Base-by-base conservation (phyloP, 768 basidiomycete genomes). In the Coprinopsis sp. region DNA sequence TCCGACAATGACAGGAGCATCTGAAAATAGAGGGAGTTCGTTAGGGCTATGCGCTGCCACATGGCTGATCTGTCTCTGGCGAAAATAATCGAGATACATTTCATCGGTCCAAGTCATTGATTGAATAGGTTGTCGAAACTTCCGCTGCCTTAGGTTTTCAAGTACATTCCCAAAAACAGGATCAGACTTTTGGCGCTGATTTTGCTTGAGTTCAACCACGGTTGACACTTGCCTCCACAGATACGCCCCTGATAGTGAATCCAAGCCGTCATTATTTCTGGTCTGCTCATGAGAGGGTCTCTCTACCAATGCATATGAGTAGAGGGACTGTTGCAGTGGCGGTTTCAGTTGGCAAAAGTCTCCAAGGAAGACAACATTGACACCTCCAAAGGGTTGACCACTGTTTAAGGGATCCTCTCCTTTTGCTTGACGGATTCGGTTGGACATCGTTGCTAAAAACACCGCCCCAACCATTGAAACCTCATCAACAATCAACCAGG, bases 361-460 rank as follows among this genome's bases (percentile, higher is more conserved):
- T 6, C 64, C 64, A 0, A 53, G 40, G 45, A 64, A 62, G 4
- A 67, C 62, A 1, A 68, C 42, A 46, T 64, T 65, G 1, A 66
- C 45, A 0, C 63, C 62, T 0, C 66, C 65, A 39, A 62, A 65
- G 0, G 54, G 57, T 14, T 42, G 42, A 1, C 8, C 2, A 1
- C 13, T 7, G 14, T 51, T 41, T 2, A 51, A 37, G 1, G 12
- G 16, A 4, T 6, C 16, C n/a, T 43, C 41, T 16, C 46, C 58
- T 49, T 57, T 61, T 0, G 58, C 61, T 19, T 51, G 30, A 12
- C 52, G 47, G 6, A 66, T 14, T 0, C 58, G 37, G 6, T 39
- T 27, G 11, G 59, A 59, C 3, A 67, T n/a, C 3, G 57, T 27
- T 18, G 48, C 50, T 22, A 64, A 11, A 19, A 64, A 54, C 6